Conservation (phyloP, 306 rosid genomes). For the Purshia tridentata region DNA sequence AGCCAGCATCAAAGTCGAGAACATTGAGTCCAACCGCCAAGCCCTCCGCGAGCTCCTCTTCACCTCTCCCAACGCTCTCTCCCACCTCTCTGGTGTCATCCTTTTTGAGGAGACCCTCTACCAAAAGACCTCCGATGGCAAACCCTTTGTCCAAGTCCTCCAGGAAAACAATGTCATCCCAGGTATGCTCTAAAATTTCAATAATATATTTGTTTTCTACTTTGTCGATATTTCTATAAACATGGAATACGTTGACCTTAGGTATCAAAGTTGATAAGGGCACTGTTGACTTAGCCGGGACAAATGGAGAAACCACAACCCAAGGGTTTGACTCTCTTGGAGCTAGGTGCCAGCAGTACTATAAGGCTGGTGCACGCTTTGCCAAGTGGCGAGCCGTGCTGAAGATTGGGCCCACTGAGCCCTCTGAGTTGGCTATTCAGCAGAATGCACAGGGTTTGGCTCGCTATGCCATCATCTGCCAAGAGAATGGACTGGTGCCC, state of each 20-base stretch:
- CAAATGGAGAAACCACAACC: slow-evolving; percentile 82
- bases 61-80: slow-evolving; percentile 71
- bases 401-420: slow-evolving; percentile 71
- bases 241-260: slow-evolving; percentile 26
- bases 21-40: slow-evolving; percentile 79
- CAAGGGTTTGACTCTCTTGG: slow-evolving; percentile 89
- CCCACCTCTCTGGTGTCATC: slow-evolving; percentile 80
- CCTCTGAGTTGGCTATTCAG: slow-evolving; percentile 73
- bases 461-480: slow-evolving; percentile 86
- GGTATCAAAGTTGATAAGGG: slow-evolving; percentile 99
- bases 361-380: slow-evolving; percentile 87
- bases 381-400: slow-evolving; percentile 94
- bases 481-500: slow-evolving; percentile 90
- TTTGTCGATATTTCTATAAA: background rate
- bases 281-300: slow-evolving; percentile 81
- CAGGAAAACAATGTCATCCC: slow-evolving; percentile 73
- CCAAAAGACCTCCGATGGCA: slow-evolving; percentile 67
- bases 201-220: background rate
- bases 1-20: slow-evolving; percentile 80
- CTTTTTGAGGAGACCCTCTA: slow-evolving; percentile 91
- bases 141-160: slow-evolving; percentile 77
- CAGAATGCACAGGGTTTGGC: slow-evolving; percentile 95
- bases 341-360: slow-evolving; percentile 68
- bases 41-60: slow-evolving; percentile 91
- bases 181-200: slow-evolving; percentile 35